Evolutionary conservation across 2,329 filamentous ascomycete genomes (phyloP).

Genomic region (Fusarium brevicatenulatum): DNA sequence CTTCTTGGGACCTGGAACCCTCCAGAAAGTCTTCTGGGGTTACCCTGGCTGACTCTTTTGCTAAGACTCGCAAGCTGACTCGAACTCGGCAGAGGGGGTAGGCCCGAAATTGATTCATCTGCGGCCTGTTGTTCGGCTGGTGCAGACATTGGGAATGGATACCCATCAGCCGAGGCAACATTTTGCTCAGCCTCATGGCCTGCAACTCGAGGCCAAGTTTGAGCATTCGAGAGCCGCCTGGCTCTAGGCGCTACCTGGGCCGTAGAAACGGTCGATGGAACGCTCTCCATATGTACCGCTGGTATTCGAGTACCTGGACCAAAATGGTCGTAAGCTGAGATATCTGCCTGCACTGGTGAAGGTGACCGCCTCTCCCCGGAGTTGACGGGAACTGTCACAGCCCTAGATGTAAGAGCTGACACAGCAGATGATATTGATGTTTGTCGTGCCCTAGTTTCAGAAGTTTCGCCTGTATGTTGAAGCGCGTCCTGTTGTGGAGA

Average conservation of each 20-base stretch:
- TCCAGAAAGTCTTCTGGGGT: conserved; percentile 56
- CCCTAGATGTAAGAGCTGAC: conserved; percentile 14
- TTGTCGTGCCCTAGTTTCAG: conserved; percentile 12
- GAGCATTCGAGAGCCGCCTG: conserved; percentile 49
- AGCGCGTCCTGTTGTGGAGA: conserved; percentile 48
- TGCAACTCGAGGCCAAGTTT: conserved; percentile 59
- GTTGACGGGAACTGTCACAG: conserved; percentile 25
- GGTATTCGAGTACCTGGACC: conserved; percentile 32
- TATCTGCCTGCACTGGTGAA: conserved; percentile 11
- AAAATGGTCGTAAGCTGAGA: conserved; percentile 6
- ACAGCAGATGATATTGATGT: conserved; percentile 32
- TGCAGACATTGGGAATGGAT: conserved; percentile 56
- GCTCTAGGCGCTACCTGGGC: conserved; percentile 30
- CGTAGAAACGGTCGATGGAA: conserved; percentile 38
- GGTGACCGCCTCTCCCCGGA: conserved; percentile 2
- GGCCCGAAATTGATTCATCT: conserved; percentile 48
- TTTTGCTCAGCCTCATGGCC: conserved; percentile 36
- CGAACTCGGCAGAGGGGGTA: conserved; percentile 53
- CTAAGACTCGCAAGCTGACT: conserved; percentile 54
- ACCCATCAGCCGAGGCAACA: conserved; percentile 43
- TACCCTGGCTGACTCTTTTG: conserved; percentile 51
- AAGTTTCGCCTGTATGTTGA: neutral
- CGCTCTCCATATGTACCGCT: conserved; percentile 46
- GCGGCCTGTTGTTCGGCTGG: conserved; percentile 39
- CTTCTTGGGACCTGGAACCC: conserved; percentile 55